phyloP scores from a whole-genome alignment of 139 green algal species.

The Coccomyxa sp. region DNA sequence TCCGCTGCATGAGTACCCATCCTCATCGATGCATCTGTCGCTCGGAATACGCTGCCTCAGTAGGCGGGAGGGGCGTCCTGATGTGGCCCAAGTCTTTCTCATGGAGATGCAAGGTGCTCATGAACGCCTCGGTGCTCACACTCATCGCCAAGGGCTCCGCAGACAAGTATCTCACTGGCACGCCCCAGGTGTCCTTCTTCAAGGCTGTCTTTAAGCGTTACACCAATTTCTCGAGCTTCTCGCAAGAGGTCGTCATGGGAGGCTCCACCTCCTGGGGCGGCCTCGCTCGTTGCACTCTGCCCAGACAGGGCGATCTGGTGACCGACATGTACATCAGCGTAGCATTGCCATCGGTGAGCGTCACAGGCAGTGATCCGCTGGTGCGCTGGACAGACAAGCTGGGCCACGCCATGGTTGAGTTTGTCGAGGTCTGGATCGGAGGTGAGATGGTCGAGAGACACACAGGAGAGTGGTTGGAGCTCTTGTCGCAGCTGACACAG shows the following conservation, averaged over 20 bases:
- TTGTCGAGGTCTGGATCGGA: background rate
- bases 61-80: background rate
- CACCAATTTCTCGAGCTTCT: background rate
- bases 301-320: background rate
- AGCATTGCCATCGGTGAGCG: background rate
- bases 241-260: background rate
- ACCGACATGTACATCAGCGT: background rate
- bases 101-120: background rate
- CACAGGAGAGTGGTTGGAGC: background rate
- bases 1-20: background rate
- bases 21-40: background rate
- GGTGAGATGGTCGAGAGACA: background rate
- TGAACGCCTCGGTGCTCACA: background rate
- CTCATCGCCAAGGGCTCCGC: background rate
- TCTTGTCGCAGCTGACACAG: background rate
- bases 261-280: background rate
- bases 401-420: background rate
- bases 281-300: background rate
- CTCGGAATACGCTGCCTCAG: too few relatives aligned
- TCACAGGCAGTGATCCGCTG: background rate
- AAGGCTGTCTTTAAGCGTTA: background rate
- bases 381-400: background rate
- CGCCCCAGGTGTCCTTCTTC: background rate
- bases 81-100: background rate
- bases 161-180: slow-evolving; percentile 1